Evolutionary conservation across 805 yeast genomes (phyloP), one percentile per base, ranked within the genome.

Genomic region (Myxozyma udenii): DNA sequence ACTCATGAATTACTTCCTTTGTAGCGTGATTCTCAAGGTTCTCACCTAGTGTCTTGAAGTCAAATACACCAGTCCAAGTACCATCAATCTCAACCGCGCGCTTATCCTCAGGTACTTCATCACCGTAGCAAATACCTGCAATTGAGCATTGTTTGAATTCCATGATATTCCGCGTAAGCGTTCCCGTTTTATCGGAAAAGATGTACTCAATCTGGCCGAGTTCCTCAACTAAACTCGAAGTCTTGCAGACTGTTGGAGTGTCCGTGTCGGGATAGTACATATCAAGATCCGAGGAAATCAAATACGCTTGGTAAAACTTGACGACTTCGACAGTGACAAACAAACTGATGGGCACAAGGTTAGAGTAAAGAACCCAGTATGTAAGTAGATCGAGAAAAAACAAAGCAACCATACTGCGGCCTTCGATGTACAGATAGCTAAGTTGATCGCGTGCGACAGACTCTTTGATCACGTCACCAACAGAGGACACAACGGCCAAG

Each of bases 151-250:
- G 81, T 66, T 87, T 89, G 71, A 87, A 93, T 69, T 89, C 98
- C 99, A 93, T 93, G 49, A 93, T 84, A 65, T 93, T 93, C 69
- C 97, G 74, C 0, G 99, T 93, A 53, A 93, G 74, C 0, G 99
- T 93, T 26, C 99, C 99, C 0, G 99, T 93, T 66, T 93, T 93
- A 69, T 93, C 99, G 68, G 96, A 87, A 71, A 93, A 93, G 21
- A 93, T 86, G 65, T 89, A 90, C 66, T 91, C 95, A 63, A 93
- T 90, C 68, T 93, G 99, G 24, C 99, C 99, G 58, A 93, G 74
- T 63, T 93, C 98, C 69, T 93, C 99, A 4, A 93, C 98, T 61
- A 93, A 76, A 12, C 96, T 85, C 1, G 98, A 91, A 0, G 98
- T 91, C 58, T 98, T 77, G 18, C 93, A 96, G 3, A 90, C 89